Evolutionary conservation across 148 eudicot species (phyloP).

Genomic region (Camellia sinensis): DNA sequence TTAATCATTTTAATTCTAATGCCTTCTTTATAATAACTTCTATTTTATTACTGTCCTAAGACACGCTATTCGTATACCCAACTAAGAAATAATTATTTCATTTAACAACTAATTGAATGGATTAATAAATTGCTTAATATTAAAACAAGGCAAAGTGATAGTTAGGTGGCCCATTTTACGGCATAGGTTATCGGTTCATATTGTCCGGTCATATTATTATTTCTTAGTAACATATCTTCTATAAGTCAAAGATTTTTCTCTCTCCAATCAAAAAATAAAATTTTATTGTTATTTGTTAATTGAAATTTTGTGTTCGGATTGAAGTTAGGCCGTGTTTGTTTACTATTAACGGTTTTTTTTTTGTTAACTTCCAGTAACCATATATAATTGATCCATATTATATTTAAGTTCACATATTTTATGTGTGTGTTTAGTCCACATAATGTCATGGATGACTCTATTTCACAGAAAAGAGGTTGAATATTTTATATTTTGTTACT

Average conservation of each 20-base stretch:
- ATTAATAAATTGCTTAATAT: not conserved
- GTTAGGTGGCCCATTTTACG: not conserved
- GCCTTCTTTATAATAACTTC: no score
- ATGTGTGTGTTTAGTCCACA: not conserved
- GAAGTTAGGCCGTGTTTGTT: not conserved
- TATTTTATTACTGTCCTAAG: no score
- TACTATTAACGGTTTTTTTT: not conserved
- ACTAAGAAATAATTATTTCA: not conserved
- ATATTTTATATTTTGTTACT: not conserved
- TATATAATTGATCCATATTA: not conserved
- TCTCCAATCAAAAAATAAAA: not conserved
- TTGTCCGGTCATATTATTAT: not conserved
- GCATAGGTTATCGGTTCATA: not conserved
- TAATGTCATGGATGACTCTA: conserved; percentile 12
- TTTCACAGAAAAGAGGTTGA: not conserved
- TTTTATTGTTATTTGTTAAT: not conserved
- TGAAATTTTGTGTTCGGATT: not conserved
- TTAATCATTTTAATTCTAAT: no score
- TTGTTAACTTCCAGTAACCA: not conserved
- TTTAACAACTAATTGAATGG: not conserved
- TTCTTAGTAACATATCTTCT: not conserved
- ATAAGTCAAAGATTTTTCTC: not conserved
- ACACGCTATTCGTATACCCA: not conserved
- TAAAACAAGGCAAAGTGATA: not conserved
- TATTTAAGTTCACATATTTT: not conserved